These are phyloP conservation scores for Yamadazyma sp. DNA, from an alignment of 1,139 yeast species.

Conservation along the genomic window DNA sequence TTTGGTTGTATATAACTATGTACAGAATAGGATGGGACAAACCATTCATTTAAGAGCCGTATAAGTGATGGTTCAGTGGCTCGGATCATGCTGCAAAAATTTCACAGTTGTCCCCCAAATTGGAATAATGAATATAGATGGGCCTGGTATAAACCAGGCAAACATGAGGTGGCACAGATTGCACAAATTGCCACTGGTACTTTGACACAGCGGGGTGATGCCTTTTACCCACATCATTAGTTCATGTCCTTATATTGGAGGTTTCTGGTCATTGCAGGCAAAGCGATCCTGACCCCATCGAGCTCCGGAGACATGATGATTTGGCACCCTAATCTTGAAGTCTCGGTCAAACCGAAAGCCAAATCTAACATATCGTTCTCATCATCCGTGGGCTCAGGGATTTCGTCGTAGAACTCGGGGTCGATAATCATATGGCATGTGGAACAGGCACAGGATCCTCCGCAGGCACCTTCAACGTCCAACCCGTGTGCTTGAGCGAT, in stretches of 20 bases:
- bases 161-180: too few relatives aligned
- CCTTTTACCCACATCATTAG: constrained; percentile 14
- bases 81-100: too few relatives aligned
- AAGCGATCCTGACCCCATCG: constrained; percentile 92
- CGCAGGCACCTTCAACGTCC: constrained; percentile 99
- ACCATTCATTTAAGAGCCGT: too few relatives aligned
- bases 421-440: constrained; percentile 96
- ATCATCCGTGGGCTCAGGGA: constrained; percentile 96
- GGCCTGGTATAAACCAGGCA: too few relatives aligned
- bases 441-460: constrained; percentile 98
- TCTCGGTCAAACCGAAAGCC: constrained; percentile 95
- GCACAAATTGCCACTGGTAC: too few relatives aligned
- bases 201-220: too few relatives aligned
- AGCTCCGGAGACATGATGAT: constrained; percentile 83
- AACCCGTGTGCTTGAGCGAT: constrained; percentile 92
- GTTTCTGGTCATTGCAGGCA: constrained; percentile 97
- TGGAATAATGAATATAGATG: too few relatives aligned
- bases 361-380: constrained; percentile 98
- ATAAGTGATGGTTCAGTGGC: too few relatives aligned
- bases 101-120: too few relatives aligned
- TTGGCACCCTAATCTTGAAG: constrained; percentile 96
- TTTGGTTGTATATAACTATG: too few relatives aligned
- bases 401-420: constrained; percentile 85
- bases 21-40: too few relatives aligned
- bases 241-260: constrained; percentile 75